These are phyloP conservation scores for Arctium minus DNA, from an alignment of 129 eudicot genomes.

Conservation along the genomic window DNA sequence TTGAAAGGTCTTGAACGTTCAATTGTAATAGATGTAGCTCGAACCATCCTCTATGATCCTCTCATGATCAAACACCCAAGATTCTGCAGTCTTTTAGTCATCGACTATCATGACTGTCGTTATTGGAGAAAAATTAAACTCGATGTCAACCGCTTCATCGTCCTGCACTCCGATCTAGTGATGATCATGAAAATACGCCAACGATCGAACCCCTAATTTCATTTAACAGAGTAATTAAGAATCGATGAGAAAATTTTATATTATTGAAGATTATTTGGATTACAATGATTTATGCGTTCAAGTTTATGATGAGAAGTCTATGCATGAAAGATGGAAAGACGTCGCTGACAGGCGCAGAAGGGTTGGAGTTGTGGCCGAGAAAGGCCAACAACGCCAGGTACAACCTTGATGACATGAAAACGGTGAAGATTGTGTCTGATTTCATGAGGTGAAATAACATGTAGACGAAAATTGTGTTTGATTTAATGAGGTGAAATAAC, in stretches of 20 bases:
- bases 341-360: slow-evolving; percentile 68
- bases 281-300: slow-evolving; percentile 41
- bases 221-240: neutral
- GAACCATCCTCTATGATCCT: slow-evolving; percentile 37
- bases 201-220: slow-evolving; percentile 22
- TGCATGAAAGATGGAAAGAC: slow-evolving; percentile 52
- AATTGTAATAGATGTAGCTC: slow-evolving; percentile 29
- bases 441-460: too few relatives aligned
- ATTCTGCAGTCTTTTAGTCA: slow-evolving; percentile 60
- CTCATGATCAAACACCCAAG: slow-evolving; percentile 67
- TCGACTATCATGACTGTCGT: slow-evolving; percentile 42
- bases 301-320: slow-evolving; percentile 43
- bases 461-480: too few relatives aligned
- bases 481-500: too few relatives aligned
- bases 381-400: slow-evolving; percentile 57
- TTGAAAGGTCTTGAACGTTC: slow-evolving; percentile 29
- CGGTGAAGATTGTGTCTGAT: slow-evolving; percentile 31
- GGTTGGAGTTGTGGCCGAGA: slow-evolving; percentile 92
- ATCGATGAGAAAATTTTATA: slow-evolving; percentile 4
- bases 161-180: slow-evolving; percentile 38
- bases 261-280: slow-evolving; percentile 39
- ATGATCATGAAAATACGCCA: slow-evolving; percentile 43
- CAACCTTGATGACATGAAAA: slow-evolving; percentile 69
- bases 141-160: slow-evolving; percentile 58
- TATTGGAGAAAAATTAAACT: slow-evolving; percentile 57